Conservation (phyloP, 129 eudicot genomes). For the Helianthus annuus region DNA sequence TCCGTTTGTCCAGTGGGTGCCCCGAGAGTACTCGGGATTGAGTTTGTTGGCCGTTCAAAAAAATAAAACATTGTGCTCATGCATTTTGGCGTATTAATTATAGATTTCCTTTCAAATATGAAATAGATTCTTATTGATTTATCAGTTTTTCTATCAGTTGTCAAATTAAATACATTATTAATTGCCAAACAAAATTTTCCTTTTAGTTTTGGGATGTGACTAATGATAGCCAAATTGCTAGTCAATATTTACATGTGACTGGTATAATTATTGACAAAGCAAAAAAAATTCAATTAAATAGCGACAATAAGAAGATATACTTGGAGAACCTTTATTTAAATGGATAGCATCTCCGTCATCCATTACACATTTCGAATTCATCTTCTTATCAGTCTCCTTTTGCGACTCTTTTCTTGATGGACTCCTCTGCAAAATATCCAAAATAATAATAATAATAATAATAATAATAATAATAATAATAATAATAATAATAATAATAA, state of each 20-base stretch:
- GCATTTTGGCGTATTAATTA: too few species aligned
- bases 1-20: too few species aligned
- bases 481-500: background rate
- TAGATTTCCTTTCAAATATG: too few species aligned
- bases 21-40: too few species aligned
- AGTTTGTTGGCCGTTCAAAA: too few species aligned
- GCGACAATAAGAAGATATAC: background rate
- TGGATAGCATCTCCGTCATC: constrained; percentile 33
- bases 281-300: background rate
- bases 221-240: background rate
- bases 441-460: background rate
- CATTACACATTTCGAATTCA: constrained; percentile 25
- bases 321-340: constrained; percentile 52
- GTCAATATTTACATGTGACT: background rate
- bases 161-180: too few species aligned
- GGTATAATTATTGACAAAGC: background rate
- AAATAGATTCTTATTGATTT: too few species aligned
- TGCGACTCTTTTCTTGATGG: constrained; percentile 57
- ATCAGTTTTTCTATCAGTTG: too few species aligned
- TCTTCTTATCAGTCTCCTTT: constrained; percentile 43
- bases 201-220: too few species aligned
- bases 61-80: too few species aligned
- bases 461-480: background rate
- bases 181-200: too few species aligned
- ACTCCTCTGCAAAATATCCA: constrained; percentile 48